phyloP scores from a whole-genome alignment of 2,329 filamentous ascomycete species.

The Basipetospora chlamydospora region DNA sequence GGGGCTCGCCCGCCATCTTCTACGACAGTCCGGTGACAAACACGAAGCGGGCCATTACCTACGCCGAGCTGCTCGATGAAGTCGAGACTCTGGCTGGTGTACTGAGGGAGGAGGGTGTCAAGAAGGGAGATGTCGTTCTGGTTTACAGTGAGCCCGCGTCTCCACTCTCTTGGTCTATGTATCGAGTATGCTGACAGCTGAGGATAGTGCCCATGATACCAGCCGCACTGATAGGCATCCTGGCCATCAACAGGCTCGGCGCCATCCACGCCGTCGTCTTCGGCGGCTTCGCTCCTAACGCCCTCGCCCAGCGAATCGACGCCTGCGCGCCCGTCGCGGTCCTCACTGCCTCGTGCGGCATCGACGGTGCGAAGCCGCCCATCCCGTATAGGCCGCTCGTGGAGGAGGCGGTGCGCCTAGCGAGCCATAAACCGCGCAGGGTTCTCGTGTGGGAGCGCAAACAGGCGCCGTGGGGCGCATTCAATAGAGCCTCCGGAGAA shows the following conservation, averaged over 20 bases:
- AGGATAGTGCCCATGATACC: constrained; percentile 87
- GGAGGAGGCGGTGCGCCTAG: constrained; percentile 53
- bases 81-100: constrained; percentile 74
- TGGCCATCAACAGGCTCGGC: constrained; percentile 67
- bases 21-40: constrained; percentile 80
- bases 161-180: not conserved
- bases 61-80: constrained; percentile 59
- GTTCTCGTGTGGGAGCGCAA: constrained; percentile 77
- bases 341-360: constrained; percentile 82
- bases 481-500: constrained; percentile 54
- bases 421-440: constrained; percentile 55
- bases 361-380: constrained; percentile 72
- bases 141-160: constrained; percentile 53
- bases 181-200: not conserved
- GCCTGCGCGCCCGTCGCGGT: constrained; percentile 61
- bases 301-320: constrained; percentile 79
- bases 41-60: constrained; percentile 58
- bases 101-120: constrained; percentile 66
- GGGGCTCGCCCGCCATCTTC: constrained; percentile 59
- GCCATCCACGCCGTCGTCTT: constrained; percentile 89
- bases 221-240: constrained; percentile 69
- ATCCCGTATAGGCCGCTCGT: constrained; percentile 66
- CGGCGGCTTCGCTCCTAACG: constrained; percentile 71
- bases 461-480: constrained; percentile 56
- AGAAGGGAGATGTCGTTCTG: constrained; percentile 72